Base-by-base conservation (phyloP, 306 rosid genomes). In the Biancaea sappan region DNA sequence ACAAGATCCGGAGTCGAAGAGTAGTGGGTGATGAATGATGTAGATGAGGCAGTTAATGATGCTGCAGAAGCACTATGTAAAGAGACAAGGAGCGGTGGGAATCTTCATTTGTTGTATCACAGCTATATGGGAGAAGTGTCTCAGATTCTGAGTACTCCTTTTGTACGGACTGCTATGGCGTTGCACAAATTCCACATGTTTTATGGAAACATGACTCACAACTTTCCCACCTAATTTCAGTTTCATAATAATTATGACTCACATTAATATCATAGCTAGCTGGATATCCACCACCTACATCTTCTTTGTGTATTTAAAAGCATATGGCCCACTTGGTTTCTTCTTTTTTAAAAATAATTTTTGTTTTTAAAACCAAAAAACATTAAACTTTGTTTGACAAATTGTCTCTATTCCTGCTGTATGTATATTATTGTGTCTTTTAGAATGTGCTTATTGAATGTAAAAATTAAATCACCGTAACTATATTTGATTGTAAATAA, bases 261-360 rank as follows among this genome's bases (percentile, higher is more conserved):
- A 41, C 31, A 57, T 56, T 5, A 19, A 72, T 54, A 2, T 72
- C 34, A 38, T 62, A 48, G 70, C 31, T 44, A 56, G 74, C n/a
- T n/a, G n/a, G n/a, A n/a, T n/a, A n/a, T n/a, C n/a, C n/a, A n/a
- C n/a, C n/a, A n/a, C n/a, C n/a, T n/a, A n/a, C n/a, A n/a, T n/a
- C n/a, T n/a, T n/a, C n/a, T n/a, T n/a, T n/a, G n/a, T n/a, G n/a
- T n/a, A n/a, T n/a, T n/a, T n/a, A n/a, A n/a, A n/a, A n/a, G n/a
- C n/a, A n/a, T n/a, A n/a, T n/a, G n/a, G n/a, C n/a, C n/a, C n/a
- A n/a, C n/a, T n/a, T n/a, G n/a, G n/a, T n/a, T n/a, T n/a, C n/a
- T n/a, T n/a, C n/a, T n/a, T n/a, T n/a, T n/a, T n/a, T n/a, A n/a
- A n/a, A n/a, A n/a, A n/a, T n/a, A n/a, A n/a, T n/a, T n/a, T n/a